Evolutionary conservation across 441 rosid genomes (phyloP), one percentile per base, ranked within the genome.

Genomic region (Bruguiera hainesii): DNA sequence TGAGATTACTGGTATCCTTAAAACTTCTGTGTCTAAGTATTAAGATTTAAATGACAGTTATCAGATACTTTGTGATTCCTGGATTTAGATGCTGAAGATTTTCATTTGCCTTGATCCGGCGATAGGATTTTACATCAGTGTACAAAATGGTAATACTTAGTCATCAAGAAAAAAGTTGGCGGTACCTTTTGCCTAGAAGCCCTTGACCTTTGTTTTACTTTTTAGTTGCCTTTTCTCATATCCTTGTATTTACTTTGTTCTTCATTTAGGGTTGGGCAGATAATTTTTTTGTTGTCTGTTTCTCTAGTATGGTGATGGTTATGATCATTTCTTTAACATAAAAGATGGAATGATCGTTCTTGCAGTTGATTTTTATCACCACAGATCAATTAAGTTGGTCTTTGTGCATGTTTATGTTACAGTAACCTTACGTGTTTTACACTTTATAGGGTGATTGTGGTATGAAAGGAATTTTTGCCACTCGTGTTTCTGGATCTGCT

Each of bases 401-500:
- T 37, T 42, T 20, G 42, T 61, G 30, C 64, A 57, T 49, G 28
- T 63, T 52, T 61, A 33, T 57, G 23, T 74, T 69, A 67, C 51
- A 10, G 19, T 51, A 26, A 63, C 42, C 19, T 60, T 31, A 31
- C 58, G 30, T 23, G 68, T 31, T 70, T 66, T 57, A 15, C 56
- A n/a, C 63, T 57, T 23, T 74, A 39, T 58, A 94, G 99, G 99
- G 99, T 70, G 99, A 94, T 70, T 58, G 78, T 78, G 97, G 94
- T 31, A 84, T 87, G 97, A 89, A 91, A 79, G 99, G 97, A 75
- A 78, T 71, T 72, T 88, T 94, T 49, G 97, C 98, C 35, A 91
- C 97, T 73, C 92, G 97, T 61, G 76, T 91, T 51, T 64, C 99
- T 64, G 99, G 97, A 69, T 91, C 98, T 73, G 87, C 98, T 7